Evolutionary conservation across 306 rosid genomes (phyloP), one percentile per base, ranked within the genome.

Genomic region (Begonia fuchsioides): DNA sequence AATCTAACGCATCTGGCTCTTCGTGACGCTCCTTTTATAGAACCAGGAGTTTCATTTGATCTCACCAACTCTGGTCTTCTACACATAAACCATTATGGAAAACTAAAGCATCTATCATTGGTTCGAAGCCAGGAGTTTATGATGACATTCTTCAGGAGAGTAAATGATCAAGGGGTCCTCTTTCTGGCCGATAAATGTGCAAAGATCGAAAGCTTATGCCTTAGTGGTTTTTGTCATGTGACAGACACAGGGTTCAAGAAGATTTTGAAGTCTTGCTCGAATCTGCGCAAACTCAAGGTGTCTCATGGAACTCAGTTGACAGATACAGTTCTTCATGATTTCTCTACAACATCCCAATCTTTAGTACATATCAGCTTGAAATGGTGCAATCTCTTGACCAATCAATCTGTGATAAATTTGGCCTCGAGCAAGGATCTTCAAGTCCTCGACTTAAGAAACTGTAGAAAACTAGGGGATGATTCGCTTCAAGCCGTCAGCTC

Each of bases 221-320:
- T 90, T 11, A 86, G 95, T 17, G 97, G 97, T 66, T 90, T 90
- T 67, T 90, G 95, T 55, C 95, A 94, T 10, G 97, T 90, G 62
- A 84, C 95, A 12, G 97, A 90, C 82, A 84, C 95, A 0, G 95
- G 97, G 50, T 84, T 90, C 75, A 79, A 77, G 74, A 90, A 95
- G 1, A 70, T 90, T 68, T 54, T 90, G 72, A 95, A 84, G 57
- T 75, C 97, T 8, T 90, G 93, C 76, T 72, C 87, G 53, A 81
- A 64, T 44, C 50, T 90, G 17, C 71, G 62, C 67, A 84, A 84
- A 81, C 86, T 90, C 39, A 81, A 71, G 79, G 94, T 90, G 67
- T 78, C 83, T 67, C 85, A 81, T 62, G 97, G 95, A 43, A 80
- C 72, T 67, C 97, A 90, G 32, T 72, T 90, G 60, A 84, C 95